Evolutionary conservation across 164 flowering plant species (phyloP), one percentile per base, ranked within the genome.

Genomic region (Taxillus chinensis): DNA sequence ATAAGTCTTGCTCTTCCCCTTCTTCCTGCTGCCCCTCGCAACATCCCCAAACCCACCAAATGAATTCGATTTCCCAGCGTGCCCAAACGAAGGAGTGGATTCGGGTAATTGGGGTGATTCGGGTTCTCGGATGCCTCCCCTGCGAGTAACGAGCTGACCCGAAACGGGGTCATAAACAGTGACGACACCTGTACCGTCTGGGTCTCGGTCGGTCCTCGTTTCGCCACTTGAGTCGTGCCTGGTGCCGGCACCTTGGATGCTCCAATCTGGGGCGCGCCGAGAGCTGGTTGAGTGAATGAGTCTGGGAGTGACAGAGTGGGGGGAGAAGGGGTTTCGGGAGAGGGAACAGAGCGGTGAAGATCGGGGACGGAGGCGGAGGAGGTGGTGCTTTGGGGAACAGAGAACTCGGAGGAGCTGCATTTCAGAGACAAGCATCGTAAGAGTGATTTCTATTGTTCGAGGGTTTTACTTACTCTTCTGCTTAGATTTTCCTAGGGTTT

Each of bases 1-100:
- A 12, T 4, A 3, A 8, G 53, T 64, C 75, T 69, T 85, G 7
- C 37, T 66, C 80, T 81, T 86, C 65, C 85, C 83, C 67, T 75
- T 79, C 71, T 71, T 77, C 74, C 62, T 84, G 54, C 54, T 69
- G 27, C 27, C 27, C 57, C 58, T 53, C 57, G 60, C 71, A 41
- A 67, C 2, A 14, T 62, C 72, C 12, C 66, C 65, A 57, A 46
- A 45, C 51, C 41, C 59, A 41, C 39, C 38, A 2, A 2, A 59
- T 17, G 63, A 60, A 8, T 59, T 52, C 49, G 11, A 63, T 58
- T 60, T 70, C n/a, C 55, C 63, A 3, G 52, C 48, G 40, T 54
- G n/a, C 61, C 13, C 7, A 7, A 41, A 60, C 12, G 45, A 62
- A 41, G 14, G 27, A 15, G 14, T 56, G 55, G 27, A 14, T 45